Base-by-base conservation (phyloP, 2,329 filamentous ascomycete genomes). In the Pseudogymnoascus sp. region DNA sequence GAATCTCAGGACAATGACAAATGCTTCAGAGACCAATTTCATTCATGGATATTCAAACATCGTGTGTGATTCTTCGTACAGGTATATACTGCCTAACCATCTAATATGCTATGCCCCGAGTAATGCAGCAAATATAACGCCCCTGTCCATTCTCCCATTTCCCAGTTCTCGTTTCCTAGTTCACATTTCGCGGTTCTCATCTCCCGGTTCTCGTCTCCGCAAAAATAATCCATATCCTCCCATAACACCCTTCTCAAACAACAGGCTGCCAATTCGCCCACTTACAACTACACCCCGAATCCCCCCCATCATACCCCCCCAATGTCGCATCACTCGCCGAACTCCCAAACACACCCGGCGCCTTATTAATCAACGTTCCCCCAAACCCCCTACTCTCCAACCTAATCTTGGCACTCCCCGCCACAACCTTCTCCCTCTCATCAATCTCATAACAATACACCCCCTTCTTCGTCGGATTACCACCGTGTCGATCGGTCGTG, bases 291-390 rank as follows among this genome's bases (percentile, higher is more conserved):
- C 85, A 88, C 1, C 86, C 86, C 14, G 85, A 84, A 0, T 78
- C 81, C 38, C 85, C 86, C 21, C 86, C 86, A 71, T 88, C 85
- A 67, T 83, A 81, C 0, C 85, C 86, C 1, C 86, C 86, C 64
- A 82, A 75, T 26, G 75, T 78, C 10, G 73, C 68, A 65, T 85
- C 76, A 0, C 71, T 70, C 0, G 72, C 74, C 21, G 74, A 73
- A 1, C 35, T 62, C 40, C 38, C 59, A 62, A 74, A 74, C n/a
- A 71, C 26, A 16, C 42, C 67, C 21, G 73, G 76, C 8, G 79
- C 75, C 10, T 76, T 76, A 69, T 88, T 88, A 63, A 87, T 74
- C 66, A 81, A 72, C 5, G 75, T 75, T 2, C 84, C 84, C 2
- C 78, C 81, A 53, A 78, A 79, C 0, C 71, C 76, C 67, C 84